Conservation (phyloP, 176 grass and related monocot genomes). For the Ensete ventricosum region DNA sequence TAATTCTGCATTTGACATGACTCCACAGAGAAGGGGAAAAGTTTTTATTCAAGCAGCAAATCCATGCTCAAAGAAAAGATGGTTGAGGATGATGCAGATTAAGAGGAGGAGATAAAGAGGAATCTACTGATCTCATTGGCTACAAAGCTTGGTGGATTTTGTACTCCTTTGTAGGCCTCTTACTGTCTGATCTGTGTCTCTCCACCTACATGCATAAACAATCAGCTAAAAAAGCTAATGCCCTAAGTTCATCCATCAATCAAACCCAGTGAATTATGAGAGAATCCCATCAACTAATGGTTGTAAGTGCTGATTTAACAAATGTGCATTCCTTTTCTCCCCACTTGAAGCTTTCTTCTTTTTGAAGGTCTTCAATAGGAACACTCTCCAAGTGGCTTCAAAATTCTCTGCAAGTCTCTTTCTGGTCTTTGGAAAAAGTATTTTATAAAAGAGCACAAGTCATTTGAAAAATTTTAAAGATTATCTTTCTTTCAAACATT, state of each 20-base stretch:
- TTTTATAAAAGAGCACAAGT: background rate
- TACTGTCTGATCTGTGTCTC: background rate
- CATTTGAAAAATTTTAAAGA: too few relatives aligned
- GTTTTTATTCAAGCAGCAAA: too few relatives aligned
- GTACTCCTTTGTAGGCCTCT: background rate
- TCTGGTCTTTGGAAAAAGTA: background rate
- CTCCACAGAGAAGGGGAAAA: background rate
- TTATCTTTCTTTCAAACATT: too few relatives aligned
- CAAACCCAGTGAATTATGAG: slow-evolving; percentile 4
- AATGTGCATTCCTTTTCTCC: background rate
- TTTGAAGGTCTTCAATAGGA: background rate
- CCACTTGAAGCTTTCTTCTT: background rate
- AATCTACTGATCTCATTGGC: background rate
- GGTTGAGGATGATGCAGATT: background rate
- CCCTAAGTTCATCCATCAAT: background rate
- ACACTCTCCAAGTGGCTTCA: background rate
- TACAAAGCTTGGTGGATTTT: slow-evolving; percentile 7
- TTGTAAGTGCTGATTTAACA: slow-evolving; percentile 15
- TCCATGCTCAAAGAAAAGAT: background rate
- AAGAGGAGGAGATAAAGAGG: background rate
- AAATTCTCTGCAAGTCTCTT: background rate
- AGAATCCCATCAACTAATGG: slow-evolving; percentile 7
- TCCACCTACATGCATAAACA: slow-evolving; percentile 4
- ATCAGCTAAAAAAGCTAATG: background rate
- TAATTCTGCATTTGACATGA: background rate